Evolutionary conservation across 129 eudicot species (phyloP).

Genomic region (Centaurea solstitialis): DNA sequence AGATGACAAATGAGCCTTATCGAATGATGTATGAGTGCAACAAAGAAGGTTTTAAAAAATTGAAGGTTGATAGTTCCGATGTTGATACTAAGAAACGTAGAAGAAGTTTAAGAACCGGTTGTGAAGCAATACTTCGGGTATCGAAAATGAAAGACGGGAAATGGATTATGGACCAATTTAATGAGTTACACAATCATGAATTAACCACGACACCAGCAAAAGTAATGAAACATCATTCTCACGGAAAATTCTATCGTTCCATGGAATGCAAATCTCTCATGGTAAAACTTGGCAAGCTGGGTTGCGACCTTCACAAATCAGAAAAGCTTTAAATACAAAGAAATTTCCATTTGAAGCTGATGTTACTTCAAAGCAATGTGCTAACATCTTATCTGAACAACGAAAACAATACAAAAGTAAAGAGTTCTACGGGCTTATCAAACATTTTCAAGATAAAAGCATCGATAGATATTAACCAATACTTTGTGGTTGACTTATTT

Average conservation of each 20-base stretch:
- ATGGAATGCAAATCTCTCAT: too few relatives aligned
- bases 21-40: neutral
- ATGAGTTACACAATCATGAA: neutral
- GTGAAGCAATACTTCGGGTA: neutral
- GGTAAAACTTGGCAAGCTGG: neutral
- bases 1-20: neutral
- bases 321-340: neutral
- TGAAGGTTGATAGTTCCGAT: neutral
- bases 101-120: neutral
- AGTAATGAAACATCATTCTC: neutral
- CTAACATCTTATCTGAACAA: neutral
- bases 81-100: neutral
- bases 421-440: neutral
- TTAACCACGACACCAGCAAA: neutral
- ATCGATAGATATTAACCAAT: neutral
- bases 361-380: slow-evolving; percentile 1
- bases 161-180: neutral
- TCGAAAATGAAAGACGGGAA: neutral
- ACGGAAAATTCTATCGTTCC: neutral
- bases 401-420: neutral
- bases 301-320: neutral
- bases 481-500: neutral
- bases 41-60: neutral
- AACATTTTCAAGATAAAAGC: neutral
- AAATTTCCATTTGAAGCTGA: neutral